phyloP scores from a whole-genome alignment of 106 monocot genomes.

The Apostasia shenzhenica region DNA sequence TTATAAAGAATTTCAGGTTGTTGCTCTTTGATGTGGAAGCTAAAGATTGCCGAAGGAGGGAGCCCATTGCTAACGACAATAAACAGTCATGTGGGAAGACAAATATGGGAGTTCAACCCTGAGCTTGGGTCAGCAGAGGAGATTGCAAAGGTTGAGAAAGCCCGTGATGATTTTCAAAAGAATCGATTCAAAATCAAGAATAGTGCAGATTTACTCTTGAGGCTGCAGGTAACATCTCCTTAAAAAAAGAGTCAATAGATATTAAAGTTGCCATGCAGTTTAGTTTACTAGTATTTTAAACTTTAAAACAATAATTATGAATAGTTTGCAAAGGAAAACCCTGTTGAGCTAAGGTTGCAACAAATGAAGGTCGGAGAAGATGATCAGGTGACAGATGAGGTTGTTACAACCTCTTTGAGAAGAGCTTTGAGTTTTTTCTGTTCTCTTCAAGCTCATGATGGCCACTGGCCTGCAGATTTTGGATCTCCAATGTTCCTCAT shows the following conservation, averaged over 20 bases:
- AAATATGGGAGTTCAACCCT: conserved; percentile 50
- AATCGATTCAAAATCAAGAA: conserved; percentile 38
- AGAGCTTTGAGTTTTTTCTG: background rate
- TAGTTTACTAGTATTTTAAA: too few species aligned
- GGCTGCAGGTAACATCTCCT: conserved; percentile 23
- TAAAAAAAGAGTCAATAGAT: too few species aligned
- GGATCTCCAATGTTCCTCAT: background rate
- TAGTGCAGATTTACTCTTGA: conserved; percentile 31
- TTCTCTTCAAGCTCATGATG: background rate
- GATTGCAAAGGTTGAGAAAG: conserved; percentile 23
- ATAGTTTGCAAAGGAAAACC: too few species aligned
- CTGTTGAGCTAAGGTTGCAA: background rate
- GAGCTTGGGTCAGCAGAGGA: conserved; percentile 28
- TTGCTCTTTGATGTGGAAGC: conserved; percentile 31
- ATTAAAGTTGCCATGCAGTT: too few species aligned
- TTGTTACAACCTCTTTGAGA: background rate
- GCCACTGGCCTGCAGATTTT: conserved; percentile 2
- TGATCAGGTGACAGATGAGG: background rate
- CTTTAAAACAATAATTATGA: too few species aligned
- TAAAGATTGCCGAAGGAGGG: conserved; percentile 27
- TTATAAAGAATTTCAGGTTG: too few species aligned
- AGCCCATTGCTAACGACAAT: conserved; percentile 15
- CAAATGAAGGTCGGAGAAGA: background rate
- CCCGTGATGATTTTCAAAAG: conserved; percentile 19
- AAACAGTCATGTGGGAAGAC: conserved; percentile 32